Percentiles rank a stretch among this genome's conserved stretches.
Conservation (phyloP, 2,329 filamentous ascomycete genomes). For the Paraphaeosphaeria minitans region DNA sequence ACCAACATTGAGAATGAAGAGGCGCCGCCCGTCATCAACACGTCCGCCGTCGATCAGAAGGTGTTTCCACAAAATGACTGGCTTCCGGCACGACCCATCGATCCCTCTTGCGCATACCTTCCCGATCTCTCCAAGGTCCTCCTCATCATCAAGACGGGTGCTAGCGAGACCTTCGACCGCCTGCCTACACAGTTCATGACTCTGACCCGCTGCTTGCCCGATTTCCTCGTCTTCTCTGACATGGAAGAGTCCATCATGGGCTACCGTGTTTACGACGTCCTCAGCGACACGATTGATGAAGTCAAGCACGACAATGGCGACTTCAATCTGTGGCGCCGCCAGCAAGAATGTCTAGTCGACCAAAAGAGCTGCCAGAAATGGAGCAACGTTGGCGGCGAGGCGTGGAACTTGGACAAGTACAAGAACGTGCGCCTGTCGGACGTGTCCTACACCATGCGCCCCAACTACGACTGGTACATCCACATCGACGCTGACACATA, state of each 20-base stretch:
- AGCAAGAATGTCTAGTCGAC: slow-evolving; percentile 9
- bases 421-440: slow-evolving; percentile 9
- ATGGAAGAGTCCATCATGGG: slow-evolving; percentile 11
- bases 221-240: slow-evolving; percentile 12
- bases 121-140: slow-evolving; percentile 10
- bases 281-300: neutral
- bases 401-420: slow-evolving; percentile 14
- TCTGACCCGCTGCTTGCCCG: slow-evolving; percentile 9
- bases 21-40: neutral
- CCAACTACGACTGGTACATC: slow-evolving; percentile 14
- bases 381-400: slow-evolving; percentile 6
- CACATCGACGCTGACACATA: slow-evolving; percentile 13
- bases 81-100: slow-evolving; percentile 7
- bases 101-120: slow-evolving; percentile 5
- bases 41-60: neutral
- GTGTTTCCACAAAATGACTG: slow-evolving; percentile 6
- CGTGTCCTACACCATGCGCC: slow-evolving; percentile 7
- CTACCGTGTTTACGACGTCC: slow-evolving; percentile 9
- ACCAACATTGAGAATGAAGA: slow-evolving; percentile 8
- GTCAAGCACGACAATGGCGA: slow-evolving; percentile 10
- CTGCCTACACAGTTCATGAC: slow-evolving; percentile 13
- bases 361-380: slow-evolving; percentile 14
- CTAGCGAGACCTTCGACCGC: slow-evolving; percentile 10
- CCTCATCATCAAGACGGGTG: slow-evolving; percentile 14
- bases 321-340: slow-evolving; percentile 11